phyloP scores from a whole-genome alignment of 176 grass and related monocot species.

The Puya raimondii region DNA sequence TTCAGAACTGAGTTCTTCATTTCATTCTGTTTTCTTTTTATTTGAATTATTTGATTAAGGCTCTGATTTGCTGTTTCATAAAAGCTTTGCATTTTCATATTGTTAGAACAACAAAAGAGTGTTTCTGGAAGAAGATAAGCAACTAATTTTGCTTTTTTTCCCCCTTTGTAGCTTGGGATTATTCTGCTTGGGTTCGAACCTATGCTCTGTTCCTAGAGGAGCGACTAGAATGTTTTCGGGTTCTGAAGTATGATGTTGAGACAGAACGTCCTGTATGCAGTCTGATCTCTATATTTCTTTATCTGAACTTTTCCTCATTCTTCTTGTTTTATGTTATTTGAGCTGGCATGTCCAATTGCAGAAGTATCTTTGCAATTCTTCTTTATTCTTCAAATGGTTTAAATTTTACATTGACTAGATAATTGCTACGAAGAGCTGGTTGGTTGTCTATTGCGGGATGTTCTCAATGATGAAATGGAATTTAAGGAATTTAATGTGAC shows the following conservation, averaged over 20 bases:
- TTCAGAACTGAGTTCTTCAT: too few species aligned
- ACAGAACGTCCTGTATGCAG: conserved; percentile 6
- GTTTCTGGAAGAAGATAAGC: background rate
- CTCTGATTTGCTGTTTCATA: background rate
- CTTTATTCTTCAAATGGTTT: background rate
- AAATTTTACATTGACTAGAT: background rate
- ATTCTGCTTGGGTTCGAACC: conserved; percentile 44
- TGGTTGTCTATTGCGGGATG: background rate
- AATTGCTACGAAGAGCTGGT: background rate
- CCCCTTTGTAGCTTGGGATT: conserved; percentile 27
- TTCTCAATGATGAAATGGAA: background rate
- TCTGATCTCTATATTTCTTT: conserved; percentile 6
- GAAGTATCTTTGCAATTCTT: background rate
- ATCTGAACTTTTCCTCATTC: background rate
- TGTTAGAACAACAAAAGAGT: background rate
- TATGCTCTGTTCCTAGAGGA: conserved; percentile 42
- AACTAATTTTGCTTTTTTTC: background rate
- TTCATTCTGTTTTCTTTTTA: too few species aligned
- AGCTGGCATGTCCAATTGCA: background rate
- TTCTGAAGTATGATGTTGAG: conserved; percentile 29
- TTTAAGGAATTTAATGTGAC: background rate
- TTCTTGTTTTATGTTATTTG: conserved; percentile 1
- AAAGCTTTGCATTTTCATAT: background rate
- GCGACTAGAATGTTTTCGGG: conserved; percentile 30
- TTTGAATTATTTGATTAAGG: background rate